Evolutionary conservation across 106 monocot species (phyloP).

Genomic region (Hemerocallis citrina): DNA sequence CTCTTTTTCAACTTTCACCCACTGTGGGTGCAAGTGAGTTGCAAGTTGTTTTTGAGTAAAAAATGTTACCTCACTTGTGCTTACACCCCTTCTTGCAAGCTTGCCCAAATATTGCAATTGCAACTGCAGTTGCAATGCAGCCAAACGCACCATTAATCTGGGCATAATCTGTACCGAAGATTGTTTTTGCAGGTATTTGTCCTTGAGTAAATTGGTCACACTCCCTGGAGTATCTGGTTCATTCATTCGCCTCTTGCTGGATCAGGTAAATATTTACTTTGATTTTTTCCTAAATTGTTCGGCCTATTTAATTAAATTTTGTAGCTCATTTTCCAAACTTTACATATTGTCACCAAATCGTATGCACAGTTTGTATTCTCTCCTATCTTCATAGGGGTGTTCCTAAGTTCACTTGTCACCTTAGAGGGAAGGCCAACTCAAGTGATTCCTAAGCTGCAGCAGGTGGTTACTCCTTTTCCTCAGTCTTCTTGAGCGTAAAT

Average conservation of each 20-base stretch:
- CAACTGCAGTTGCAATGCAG: too few species aligned
- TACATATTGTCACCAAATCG: not conserved
- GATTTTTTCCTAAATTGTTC: not conserved
- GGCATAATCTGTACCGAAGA: not conserved
- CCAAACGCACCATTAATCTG: too few species aligned
- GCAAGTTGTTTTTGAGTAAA: too few species aligned
- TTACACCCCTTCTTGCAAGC: too few species aligned
- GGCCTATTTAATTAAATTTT: not conserved
- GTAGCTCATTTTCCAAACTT: not conserved
- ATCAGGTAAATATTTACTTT: constrained; percentile 43
- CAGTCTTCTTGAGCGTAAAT: not conserved
- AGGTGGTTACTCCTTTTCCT: constrained; percentile 19
- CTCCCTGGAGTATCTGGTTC: constrained; percentile 54
- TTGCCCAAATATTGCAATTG: too few species aligned
- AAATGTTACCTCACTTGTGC: too few species aligned
- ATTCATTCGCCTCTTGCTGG: constrained; percentile 64
- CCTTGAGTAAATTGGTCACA: constrained; percentile 60
- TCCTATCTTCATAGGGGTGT: constrained; percentile 52
- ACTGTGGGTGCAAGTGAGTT: too few species aligned
- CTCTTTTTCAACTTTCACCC: too few species aligned
- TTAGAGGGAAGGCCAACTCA: constrained; percentile 55
- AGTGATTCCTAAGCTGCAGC: constrained; percentile 47
- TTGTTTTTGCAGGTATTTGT: constrained; percentile 55
- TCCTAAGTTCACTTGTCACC: constrained; percentile 35
- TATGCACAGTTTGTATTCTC: constrained; percentile 43